Conservation (phyloP, 1,284 basidiomycete species). For the Ganoderma boninense region DNA sequence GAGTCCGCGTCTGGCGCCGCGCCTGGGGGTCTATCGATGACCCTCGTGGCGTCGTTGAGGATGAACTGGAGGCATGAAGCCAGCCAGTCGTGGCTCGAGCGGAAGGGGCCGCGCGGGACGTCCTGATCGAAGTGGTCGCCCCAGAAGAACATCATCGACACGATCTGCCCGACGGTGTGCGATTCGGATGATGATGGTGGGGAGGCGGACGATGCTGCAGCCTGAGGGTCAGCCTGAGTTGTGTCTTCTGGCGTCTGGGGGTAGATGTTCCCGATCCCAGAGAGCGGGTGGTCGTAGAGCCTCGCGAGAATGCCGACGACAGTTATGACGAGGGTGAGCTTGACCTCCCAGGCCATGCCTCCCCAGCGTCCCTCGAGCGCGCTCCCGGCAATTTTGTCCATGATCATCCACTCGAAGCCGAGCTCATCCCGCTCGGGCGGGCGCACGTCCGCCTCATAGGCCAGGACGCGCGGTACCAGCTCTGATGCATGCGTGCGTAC, state of each 20-base stretch:
- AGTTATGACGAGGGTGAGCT: neutral
- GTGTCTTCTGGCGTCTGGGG: neutral
- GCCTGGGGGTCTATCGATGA: neutral
- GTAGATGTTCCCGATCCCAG: conserved; percentile 1
- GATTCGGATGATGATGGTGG: neutral
- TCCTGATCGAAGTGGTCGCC: neutral
- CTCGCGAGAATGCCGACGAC: neutral
- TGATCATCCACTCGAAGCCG: neutral
- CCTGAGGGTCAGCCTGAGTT: neutral
- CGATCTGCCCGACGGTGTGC: neutral
- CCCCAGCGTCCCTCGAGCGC: neutral
- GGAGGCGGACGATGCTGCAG: neutral
- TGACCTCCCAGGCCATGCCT: neutral
- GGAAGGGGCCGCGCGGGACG: neutral
- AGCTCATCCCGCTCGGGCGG: neutral
- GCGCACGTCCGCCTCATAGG: neutral
- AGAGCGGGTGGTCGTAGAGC: neutral
- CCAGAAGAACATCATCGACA: neutral
- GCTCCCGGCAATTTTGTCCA: neutral
- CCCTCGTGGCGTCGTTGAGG: neutral
- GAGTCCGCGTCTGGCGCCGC: neutral
- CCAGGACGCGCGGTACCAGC: neutral
- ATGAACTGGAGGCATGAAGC: neutral
- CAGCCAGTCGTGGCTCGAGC: neutral
- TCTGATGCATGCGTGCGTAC: neutral